A percentile compares a stretch with the other conserved stretches of the same genome.
These are phyloP conservation scores for Aspergillus tamarii DNA, from an alignment of 2,329 filamentous ascomycete species.

Conservation along the genomic window DNA sequence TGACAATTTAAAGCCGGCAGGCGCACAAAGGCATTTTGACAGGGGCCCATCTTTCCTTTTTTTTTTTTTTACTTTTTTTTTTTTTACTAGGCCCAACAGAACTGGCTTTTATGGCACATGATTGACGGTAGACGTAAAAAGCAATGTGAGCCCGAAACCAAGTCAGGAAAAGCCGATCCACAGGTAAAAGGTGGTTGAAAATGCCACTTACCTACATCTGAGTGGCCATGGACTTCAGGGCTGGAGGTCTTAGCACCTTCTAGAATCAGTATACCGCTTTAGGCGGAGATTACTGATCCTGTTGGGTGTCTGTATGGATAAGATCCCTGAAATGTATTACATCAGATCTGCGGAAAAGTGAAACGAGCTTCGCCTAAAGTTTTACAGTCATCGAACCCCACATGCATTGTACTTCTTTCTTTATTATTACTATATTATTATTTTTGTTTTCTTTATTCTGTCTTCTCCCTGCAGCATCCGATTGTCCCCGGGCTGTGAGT, in stretches of 20 bases:
- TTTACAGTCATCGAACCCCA: background rate
- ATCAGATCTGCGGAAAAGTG: slow-evolving; percentile 1
- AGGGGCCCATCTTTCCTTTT: background rate
- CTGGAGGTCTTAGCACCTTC: background rate
- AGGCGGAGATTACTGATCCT: background rate
- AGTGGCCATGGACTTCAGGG: background rate
- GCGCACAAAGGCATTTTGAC: background rate
- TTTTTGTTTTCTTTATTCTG: background rate
- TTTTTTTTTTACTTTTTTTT: background rate
- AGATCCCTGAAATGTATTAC: background rate
- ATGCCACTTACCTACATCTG: background rate
- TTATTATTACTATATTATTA: background rate
- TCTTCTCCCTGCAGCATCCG: background rate
- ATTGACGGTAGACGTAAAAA: slow-evolving; percentile 2
- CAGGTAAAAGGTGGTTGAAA: background rate
- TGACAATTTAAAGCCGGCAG: background rate
- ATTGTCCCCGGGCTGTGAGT: background rate
- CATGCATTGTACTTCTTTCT: background rate
- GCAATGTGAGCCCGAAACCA: background rate
- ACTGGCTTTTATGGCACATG: background rate
- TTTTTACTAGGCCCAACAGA: background rate
- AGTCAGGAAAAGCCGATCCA: slow-evolving; percentile 8
- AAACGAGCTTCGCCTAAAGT: background rate
- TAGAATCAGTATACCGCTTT: background rate
- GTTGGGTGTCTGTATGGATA: background rate